Evolutionary conservation across 139 green algal genomes (phyloP).

Genomic region (Chlamydomonas schloesseri): DNA sequence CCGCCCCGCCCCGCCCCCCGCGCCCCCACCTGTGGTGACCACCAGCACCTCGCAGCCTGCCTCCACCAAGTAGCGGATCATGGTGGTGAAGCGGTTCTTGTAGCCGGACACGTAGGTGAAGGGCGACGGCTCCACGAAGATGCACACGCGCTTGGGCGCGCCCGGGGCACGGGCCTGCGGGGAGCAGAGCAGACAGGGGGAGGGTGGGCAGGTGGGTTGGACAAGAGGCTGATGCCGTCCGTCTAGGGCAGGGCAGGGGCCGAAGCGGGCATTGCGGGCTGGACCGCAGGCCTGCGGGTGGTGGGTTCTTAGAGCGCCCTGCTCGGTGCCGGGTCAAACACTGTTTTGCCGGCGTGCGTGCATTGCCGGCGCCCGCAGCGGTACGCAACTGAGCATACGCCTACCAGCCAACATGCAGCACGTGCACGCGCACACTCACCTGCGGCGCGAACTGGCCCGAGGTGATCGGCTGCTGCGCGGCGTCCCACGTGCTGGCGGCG

Average conservation of each 20-base stretch:
- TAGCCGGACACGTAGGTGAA: constrained; percentile 88
- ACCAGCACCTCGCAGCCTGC: constrained; percentile 89
- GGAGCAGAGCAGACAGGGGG: neutral
- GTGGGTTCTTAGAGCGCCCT: too few relatives aligned
- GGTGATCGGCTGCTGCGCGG: constrained; percentile 1
- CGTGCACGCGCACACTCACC: too few relatives aligned
- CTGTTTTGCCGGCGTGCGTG: neutral
- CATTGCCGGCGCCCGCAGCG: too few relatives aligned
- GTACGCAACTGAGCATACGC: too few relatives aligned
- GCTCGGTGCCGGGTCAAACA: too few relatives aligned
- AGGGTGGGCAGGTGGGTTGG: too few relatives aligned
- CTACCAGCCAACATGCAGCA: too few relatives aligned
- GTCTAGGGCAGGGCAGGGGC: too few relatives aligned
- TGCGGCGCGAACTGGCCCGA: neutral
- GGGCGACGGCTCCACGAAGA: constrained; percentile 85
- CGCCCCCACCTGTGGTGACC: constrained; percentile 65
- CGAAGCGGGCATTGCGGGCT: too few relatives aligned
- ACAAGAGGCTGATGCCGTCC: too few relatives aligned
- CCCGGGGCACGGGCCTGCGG: neutral
- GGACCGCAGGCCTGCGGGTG: too few relatives aligned
- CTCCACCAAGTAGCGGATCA: constrained; percentile 87
- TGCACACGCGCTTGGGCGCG: constrained; percentile 56
- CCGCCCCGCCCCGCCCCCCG: neutral
- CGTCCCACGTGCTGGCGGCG: constrained; percentile 20
- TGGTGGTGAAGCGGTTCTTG: constrained; percentile 93